Conservation (phyloP, 306 rosid genomes). For the Trichosanthes truncata region DNA sequence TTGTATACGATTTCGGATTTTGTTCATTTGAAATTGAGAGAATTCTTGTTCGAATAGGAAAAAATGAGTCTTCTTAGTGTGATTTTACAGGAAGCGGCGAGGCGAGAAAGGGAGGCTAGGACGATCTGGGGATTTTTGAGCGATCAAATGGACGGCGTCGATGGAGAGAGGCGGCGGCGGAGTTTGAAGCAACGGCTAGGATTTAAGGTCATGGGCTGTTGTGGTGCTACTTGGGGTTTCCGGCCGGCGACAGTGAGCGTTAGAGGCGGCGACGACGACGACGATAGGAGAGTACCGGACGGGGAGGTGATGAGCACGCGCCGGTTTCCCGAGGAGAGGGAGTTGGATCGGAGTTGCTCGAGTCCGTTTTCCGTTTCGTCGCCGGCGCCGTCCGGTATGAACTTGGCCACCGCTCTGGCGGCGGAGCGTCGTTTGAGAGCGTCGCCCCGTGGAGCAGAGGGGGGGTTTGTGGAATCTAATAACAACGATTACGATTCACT, state of each 20-base stretch:
- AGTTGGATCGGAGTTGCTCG: conserved; percentile 21
- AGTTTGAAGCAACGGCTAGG: conserved; percentile 70
- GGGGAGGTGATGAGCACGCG: conserved; percentile 12
- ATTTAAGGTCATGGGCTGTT: conserved; percentile 64
- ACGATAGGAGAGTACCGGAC: conserved; percentile 1
- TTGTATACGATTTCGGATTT: neutral
- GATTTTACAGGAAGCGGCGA: conserved; percentile 59
- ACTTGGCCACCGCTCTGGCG: conserved; percentile 83
- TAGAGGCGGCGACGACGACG: conserved; percentile 21
- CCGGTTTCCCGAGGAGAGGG: conserved; percentile 16
- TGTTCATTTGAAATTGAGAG: neutral
- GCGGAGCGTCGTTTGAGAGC: conserved; percentile 71
- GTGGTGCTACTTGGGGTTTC: conserved; percentile 73
- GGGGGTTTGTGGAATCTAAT: neutral
- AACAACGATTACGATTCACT: neutral
- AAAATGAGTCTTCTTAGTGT: conserved; percentile 76
- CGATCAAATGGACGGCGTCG: conserved; percentile 59
- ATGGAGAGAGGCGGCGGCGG: conserved; percentile 27
- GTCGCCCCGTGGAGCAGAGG: conserved; percentile 22
- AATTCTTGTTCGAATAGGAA: neutral
- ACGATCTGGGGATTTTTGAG: conserved; percentile 59
- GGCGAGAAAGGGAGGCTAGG: conserved; percentile 40
- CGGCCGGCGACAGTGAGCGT: conserved; percentile 20
- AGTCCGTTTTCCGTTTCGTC: conserved; percentile 27
- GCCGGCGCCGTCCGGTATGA: conserved; percentile 47